These are phyloP conservation scores for Hyphodiscus hymeniophilus DNA, from an alignment of 495 filamentous ascomycete species.

Conservation along the genomic window DNA sequence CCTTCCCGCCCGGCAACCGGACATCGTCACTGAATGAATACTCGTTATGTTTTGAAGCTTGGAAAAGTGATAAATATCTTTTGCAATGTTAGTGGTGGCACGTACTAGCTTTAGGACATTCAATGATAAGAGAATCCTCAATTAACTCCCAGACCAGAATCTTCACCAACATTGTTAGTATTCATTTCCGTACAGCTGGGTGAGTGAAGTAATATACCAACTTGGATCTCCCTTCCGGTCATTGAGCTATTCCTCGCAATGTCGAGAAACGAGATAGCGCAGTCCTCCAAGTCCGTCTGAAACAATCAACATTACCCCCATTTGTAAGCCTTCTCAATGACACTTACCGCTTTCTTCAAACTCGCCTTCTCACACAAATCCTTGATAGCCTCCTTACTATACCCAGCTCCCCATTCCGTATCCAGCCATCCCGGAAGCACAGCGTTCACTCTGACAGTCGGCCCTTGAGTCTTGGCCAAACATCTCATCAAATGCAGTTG, in stretches of 20 bases:
- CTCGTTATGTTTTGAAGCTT: too few species aligned
- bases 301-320: conserved; percentile 11
- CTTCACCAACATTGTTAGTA: too few species aligned
- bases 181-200: neutral
- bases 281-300: conserved; percentile 47
- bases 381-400: conserved; percentile 34
- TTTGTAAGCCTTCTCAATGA: neutral
- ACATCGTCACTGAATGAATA: too few species aligned
- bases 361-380: conserved; percentile 28
- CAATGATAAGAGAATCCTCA: too few species aligned
- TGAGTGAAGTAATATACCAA: conserved; percentile 31
- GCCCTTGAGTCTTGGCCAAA: conserved; percentile 57
- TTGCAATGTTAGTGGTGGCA: too few species aligned
- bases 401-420: conserved; percentile 58
- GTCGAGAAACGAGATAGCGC: conserved; percentile 42
- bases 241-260: conserved; percentile 49
- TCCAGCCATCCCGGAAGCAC: conserved; percentile 57
- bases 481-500: conserved; percentile 66
- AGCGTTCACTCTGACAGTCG: conserved; percentile 60
- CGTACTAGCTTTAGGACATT: too few species aligned
- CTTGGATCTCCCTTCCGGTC: conserved; percentile 45
- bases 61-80: too few species aligned
- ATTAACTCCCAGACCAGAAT: too few species aligned
- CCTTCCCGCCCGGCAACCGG: too few species aligned
- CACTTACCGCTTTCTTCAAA: conserved; percentile 37